Conservation (phyloP, 306 rosid species). For the Malus domestica region DNA sequence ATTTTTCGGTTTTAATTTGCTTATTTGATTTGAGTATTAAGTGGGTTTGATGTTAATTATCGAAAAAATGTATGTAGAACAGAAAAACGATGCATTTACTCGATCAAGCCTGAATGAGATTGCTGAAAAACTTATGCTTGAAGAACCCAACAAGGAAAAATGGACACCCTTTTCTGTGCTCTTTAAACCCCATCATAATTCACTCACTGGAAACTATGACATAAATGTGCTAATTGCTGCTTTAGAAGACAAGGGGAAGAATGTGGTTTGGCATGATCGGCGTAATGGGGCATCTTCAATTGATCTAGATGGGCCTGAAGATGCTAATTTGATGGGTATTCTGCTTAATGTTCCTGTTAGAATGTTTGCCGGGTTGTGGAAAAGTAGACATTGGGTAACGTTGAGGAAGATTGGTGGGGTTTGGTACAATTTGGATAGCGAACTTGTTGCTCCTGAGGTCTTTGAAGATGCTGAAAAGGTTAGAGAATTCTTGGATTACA, state of each 20-base stretch:
- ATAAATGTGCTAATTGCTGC: slow-evolving; percentile 78
- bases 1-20: neutral
- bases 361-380: slow-evolving; percentile 75
- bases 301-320: slow-evolving; percentile 54
- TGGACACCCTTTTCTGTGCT: slow-evolving; percentile 61
- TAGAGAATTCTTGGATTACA: slow-evolving; percentile 52
- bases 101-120: slow-evolving; percentile 57
- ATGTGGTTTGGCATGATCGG: slow-evolving; percentile 72
- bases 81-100: slow-evolving; percentile 65
- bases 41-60: neutral
- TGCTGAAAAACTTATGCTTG: slow-evolving; percentile 51
- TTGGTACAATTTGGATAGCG: slow-evolving; percentile 92
- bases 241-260: slow-evolving; percentile 66
- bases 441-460: slow-evolving; percentile 48
- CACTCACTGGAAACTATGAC: slow-evolving; percentile 82
- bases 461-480: slow-evolving; percentile 43
- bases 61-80: slow-evolving; percentile 9
- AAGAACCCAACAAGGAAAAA: slow-evolving; percentile 40
- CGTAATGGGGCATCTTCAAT: slow-evolving; percentile 56
- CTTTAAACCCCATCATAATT: slow-evolving; percentile 77
- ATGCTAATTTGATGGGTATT: slow-evolving; percentile 64
- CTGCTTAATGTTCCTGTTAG: slow-evolving; percentile 59
- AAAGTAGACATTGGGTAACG: slow-evolving; percentile 75
- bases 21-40: neutral
- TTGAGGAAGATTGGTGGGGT: slow-evolving; percentile 56